Evolutionary conservation across 1,284 basidiomycete genomes (phyloP), one percentile per base, ranked within the genome.

Genomic region (Ceratobasidium sp.): DNA sequence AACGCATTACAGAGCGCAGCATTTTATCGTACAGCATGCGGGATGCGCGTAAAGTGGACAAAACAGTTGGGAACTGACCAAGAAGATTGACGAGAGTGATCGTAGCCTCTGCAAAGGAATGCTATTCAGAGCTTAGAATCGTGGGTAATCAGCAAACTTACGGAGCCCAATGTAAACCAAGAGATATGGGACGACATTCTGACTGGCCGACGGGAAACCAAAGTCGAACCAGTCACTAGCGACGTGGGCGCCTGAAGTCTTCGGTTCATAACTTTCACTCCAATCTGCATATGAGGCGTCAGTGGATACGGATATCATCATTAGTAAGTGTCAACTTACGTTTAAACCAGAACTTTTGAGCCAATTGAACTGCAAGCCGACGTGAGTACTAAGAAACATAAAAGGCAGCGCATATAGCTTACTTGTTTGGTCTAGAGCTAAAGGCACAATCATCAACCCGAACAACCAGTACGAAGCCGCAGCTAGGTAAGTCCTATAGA

Each of bases 401-500:
- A 42, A 60, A 26, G 2, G n/a, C 18, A 18, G 51, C 13, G 33
- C 33, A 33, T 33, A 23, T 33, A 12, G 58, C 76, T 77, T 20
- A 77, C 76, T 51, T 2, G 69, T 18, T 46, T 69, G 42, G 51
- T 69, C 64, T 23, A 33, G 15, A 12, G 46, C 42, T 28, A 69
- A 15, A 10, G 60, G 53, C 13, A 68, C 13, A 12, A 69, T 28
- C 28, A 77, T 39, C 39, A 68, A 6, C 9, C 66, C 33, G n/a
- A 77, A 77, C 28, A 77, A 46, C 67, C 67, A 72, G 40, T 79
- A 79, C 15, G 76, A 78, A 20, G 76, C 63, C 7, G 79, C 79
- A 5, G 67, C 64, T 10, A 77, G 33, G 39, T 79, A 79, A 3
- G 73, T 67, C 33, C 53, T 64, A 53, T 79, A 79, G 10, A 79